Percentiles rank a stretch among this genome's conserved stretches.
Evolutionary conservation across 2,329 filamentous ascomycete genomes (phyloP).

Genomic region (Colletotrichum musicola): DNA sequence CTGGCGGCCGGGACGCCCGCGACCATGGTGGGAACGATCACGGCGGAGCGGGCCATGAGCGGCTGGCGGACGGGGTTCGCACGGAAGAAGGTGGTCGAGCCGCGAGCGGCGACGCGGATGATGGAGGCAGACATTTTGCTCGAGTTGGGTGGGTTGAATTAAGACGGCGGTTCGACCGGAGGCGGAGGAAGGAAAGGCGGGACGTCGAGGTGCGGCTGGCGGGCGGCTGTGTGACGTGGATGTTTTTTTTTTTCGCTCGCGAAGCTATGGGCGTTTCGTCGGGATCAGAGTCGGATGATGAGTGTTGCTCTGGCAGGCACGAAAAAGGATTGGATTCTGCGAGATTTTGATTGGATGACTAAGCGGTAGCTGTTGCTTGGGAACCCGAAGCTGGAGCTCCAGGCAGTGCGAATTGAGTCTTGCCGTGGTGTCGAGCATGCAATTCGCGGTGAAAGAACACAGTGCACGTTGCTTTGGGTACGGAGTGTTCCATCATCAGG

Average conservation of each 20-base stretch:
- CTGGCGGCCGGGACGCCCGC: conserved; percentile 60
- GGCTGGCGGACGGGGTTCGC: conserved; percentile 69
- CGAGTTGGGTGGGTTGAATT: conserved; percentile 35
- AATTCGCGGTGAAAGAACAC: background rate
- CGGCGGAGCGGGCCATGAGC: conserved; percentile 67
- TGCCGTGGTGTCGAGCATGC: rapidly evolving
- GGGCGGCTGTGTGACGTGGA: conserved; percentile 32
- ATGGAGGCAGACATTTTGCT: conserved; percentile 73
- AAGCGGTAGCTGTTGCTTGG: conserved; percentile 35
- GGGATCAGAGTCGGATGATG: conserved; percentile 49
- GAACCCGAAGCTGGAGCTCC: conserved; percentile 33
- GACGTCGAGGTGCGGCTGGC: conserved; percentile 20
- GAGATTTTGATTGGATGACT: conserved; percentile 42
- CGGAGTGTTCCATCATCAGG: conserved; percentile 22
- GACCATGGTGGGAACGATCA: conserved; percentile 60
- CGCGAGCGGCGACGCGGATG: conserved; percentile 79
- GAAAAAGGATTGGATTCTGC: conserved; percentile 42
- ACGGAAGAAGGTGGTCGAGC: conserved; percentile 73
- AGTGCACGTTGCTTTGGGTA: background rate
- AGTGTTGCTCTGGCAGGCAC: conserved; percentile 36
- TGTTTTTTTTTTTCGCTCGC: conserved; percentile 30
- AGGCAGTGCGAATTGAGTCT: conserved; percentile 39
- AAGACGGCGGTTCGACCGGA: conserved; percentile 17
- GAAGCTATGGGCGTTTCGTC: conserved; percentile 38
- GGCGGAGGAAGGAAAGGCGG: conserved; percentile 36